A percentile compares a stretch with the other conserved stretches of the same genome.
These are phyloP conservation scores for Eudorina sp. DNA, from an alignment of 139 green algal species.

Conservation along the genomic window DNA sequence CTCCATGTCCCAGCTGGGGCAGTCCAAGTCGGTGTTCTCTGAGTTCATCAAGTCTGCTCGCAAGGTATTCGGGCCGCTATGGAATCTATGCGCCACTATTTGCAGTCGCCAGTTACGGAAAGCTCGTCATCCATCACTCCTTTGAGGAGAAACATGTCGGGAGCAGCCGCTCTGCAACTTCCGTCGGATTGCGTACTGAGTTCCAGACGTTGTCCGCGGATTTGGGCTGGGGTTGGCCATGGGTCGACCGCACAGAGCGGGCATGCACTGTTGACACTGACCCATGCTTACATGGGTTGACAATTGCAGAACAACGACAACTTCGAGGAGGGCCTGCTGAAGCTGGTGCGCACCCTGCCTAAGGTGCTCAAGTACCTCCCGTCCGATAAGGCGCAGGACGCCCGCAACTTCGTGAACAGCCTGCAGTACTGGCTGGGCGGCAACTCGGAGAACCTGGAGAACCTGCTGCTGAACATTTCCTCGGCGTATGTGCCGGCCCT, in stretches of 20 bases:
- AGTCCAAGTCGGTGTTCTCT: slow-evolving; percentile 94
- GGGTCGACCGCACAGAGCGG: too few relatives aligned
- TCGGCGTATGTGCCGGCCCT: slow-evolving; percentile 90
- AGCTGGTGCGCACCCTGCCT: slow-evolving; percentile 93
- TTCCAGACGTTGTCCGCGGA: too few relatives aligned
- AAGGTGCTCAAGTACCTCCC: slow-evolving; percentile 90
- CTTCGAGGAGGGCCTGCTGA: slow-evolving; percentile 99
- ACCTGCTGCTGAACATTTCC: slow-evolving; percentile 93
- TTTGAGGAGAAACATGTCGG: too few relatives aligned
- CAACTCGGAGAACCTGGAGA: slow-evolving; percentile 98
- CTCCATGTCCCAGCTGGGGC: slow-evolving; percentile 96
- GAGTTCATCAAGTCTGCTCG: slow-evolving; percentile 94
- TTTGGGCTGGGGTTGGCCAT: too few relatives aligned
- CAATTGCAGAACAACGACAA: slow-evolving; percentile 92
- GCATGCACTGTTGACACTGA: too few relatives aligned
- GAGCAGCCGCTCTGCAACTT: too few relatives aligned
- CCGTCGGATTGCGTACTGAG: too few relatives aligned
- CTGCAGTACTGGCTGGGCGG: slow-evolving; percentile 99
- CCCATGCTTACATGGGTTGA: too few relatives aligned
- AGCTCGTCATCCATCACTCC: too few relatives aligned
- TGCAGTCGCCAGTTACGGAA: too few relatives aligned
- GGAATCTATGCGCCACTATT: too few relatives aligned
- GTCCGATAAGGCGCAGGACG: slow-evolving; percentile 83
- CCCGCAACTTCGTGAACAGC: slow-evolving; percentile 90
- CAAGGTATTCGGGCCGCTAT: too few relatives aligned